Evolutionary conservation across 2,329 filamentous ascomycete species (phyloP).

Genomic region (Fusarium brachygibbosum): DNA sequence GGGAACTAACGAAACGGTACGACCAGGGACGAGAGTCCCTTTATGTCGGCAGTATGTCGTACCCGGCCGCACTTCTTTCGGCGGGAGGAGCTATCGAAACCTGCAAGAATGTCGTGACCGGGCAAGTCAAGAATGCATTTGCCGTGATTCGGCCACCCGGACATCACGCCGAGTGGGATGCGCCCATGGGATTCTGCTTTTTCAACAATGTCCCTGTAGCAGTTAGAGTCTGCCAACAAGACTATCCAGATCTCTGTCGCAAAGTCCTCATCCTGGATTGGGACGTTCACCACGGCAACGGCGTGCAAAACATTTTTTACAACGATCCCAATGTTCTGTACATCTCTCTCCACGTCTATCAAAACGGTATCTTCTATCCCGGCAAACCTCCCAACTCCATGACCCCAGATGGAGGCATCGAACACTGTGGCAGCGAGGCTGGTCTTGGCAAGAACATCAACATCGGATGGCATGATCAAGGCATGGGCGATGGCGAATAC

Average conservation of each 20-base stretch:
- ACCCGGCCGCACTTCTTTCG: conserved; percentile 83
- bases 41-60: conserved; percentile 87
- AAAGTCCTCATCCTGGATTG: conserved; percentile 96
- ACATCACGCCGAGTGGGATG: conserved; percentile 90
- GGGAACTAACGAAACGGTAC: conserved; percentile 71
- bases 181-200: conserved; percentile 93
- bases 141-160: conserved; percentile 95
- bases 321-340: conserved; percentile 95
- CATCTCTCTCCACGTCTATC: conserved; percentile 92
- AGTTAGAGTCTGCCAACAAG: conserved; percentile 85
- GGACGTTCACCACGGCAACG: conserved; percentile 87
- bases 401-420: conserved; percentile 71
- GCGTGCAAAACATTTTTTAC: conserved; percentile 96
- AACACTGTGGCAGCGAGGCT: conserved; percentile 68
- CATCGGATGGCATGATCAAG: conserved; percentile 75
- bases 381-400: conserved; percentile 69
- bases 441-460: conserved; percentile 75
- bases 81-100: conserved; percentile 96
- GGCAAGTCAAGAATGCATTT: conserved; percentile 92
- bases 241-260: conserved; percentile 83
- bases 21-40: conserved; percentile 80
- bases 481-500: conserved; percentile 97
- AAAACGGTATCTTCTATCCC: conserved; percentile 88
- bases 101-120: conserved; percentile 87
- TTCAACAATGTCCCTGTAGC: conserved; percentile 98